A percentile compares a stretch with the other conserved stretches of the same genome.
Evolutionary conservation across 2,329 filamentous ascomycete species (phyloP).

Genomic region (Bipolaris bicolor): DNA sequence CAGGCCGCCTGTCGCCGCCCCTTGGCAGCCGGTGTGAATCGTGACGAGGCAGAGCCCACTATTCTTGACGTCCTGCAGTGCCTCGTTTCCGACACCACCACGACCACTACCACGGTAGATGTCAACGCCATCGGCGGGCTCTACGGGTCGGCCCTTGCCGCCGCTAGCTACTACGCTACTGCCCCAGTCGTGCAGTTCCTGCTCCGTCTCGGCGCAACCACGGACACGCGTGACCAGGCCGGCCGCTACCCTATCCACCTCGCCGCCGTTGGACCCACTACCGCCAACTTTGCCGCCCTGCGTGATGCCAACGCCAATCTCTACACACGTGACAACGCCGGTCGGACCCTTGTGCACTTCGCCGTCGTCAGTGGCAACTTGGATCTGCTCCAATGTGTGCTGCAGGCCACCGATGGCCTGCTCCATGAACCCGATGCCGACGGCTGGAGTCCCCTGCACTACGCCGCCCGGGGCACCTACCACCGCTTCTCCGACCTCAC

Average conservation of each 20-base stretch:
- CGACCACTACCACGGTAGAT: not conserved
- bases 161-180: not conserved
- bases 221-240: not conserved
- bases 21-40: not conserved
- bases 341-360: not conserved
- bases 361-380: not conserved
- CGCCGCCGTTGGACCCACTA: not conserved
- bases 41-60: not conserved
- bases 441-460: not conserved
- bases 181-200: not conserved
- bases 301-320: not conserved
- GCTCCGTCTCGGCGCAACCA: not conserved
- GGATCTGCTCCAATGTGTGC: not conserved
- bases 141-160: not conserved
- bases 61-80: not conserved
- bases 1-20: not conserved
- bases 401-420: not conserved
- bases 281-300: not conserved
- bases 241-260: not conserved
- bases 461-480: not conserved
- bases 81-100: not conserved
- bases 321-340: not conserved
- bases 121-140: not conserved
- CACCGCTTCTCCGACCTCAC: not conserved
- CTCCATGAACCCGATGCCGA: not conserved